phyloP scores from a whole-genome alignment of 2,329 filamentous ascomycete species.

The Cadophora sp. region DNA sequence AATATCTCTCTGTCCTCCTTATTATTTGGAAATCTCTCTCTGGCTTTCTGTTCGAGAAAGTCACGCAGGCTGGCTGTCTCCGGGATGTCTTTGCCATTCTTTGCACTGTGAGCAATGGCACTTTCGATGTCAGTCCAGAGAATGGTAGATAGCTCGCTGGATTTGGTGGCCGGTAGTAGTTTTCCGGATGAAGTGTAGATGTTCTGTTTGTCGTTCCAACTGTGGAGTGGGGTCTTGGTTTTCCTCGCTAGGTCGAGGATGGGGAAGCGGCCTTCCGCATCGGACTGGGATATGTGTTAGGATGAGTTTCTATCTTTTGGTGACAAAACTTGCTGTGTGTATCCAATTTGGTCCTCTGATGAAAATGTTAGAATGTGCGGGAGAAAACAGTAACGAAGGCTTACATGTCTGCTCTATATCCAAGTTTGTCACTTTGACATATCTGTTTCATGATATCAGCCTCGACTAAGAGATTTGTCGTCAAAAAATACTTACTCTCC shows the following conservation, averaged over 20 bases:
- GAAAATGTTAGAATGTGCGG: not conserved
- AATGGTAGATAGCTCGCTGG: constrained; percentile 44
- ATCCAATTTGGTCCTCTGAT: constrained; percentile 43
- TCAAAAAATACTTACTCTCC: constrained; percentile 40
- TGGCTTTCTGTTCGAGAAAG: constrained; percentile 58
- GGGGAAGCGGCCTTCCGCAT: constrained; percentile 52
- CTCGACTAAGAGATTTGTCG: not conserved
- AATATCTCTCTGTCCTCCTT: constrained; percentile 45
- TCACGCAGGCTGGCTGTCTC: constrained; percentile 56
- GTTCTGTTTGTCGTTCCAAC: constrained; percentile 55
- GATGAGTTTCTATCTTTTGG: not conserved
- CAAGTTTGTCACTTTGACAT: constrained; percentile 32
- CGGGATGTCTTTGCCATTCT: constrained; percentile 55
- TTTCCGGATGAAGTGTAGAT: constrained; percentile 52
- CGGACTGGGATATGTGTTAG: not conserved
- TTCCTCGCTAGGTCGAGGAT: constrained; percentile 58
- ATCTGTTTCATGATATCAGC: constrained; percentile 19
- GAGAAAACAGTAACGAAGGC: not conserved
- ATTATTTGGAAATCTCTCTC: constrained; percentile 49
- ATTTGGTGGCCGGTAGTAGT: constrained; percentile 41
- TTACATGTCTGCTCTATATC: constrained; percentile 43
- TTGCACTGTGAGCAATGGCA: constrained; percentile 59
- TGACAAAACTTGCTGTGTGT: constrained; percentile 27
- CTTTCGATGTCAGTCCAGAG: constrained; percentile 60
- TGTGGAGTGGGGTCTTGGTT: constrained; percentile 53